Base-by-base conservation (phyloP, 129 eudicot species). In the Flaveria trinervia region DNA sequence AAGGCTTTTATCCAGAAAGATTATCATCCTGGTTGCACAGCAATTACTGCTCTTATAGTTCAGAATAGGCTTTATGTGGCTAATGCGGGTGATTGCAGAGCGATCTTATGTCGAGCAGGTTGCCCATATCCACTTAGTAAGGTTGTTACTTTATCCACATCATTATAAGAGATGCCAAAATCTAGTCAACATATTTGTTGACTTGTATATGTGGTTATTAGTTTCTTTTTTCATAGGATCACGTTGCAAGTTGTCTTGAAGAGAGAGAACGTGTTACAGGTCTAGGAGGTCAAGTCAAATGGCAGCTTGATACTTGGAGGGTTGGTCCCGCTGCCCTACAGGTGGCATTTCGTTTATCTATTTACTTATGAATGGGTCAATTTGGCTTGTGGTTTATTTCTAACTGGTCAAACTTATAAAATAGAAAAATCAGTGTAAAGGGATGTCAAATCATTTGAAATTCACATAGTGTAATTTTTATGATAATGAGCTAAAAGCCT, bases 281-380 rank as follows among this genome's bases (percentile, higher is more conserved):
- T 75, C 78, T 83, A 3, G 97, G 99, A 28, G 92, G 92, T 67
- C 77, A 78, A 65, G 99, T 95, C 80, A 82, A 88, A 85, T 95
- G 97, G 97, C 94, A 80, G 81, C 69, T 91, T 33, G 99, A 95
- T 73, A 91, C 97, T 1, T 95, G 99, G 99, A 88, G 99, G 89
- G 96, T 95, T 82, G 97, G 99, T 74, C 84, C 81, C 51, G 94
- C 99, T 78, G 99, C 96, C 75, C 88, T 95, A 50, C 97, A 95
- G 99, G 99, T 95, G 8, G 45, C 77, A 11, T 11, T 44, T 25
- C 60, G 33, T 61, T 26, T 7, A 12, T 57, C 13, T 13, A 1
- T 64, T 64, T 64, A 64, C 69, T 33, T 62, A 64, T 64, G 5
- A 33, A 65, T n/a, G 26, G 12, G 49, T 30, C 49, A 3, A 39